Evolutionary conservation across 2,329 filamentous ascomycete genomes (phyloP), one percentile per base, ranked within the genome.

Genomic region (Trichoderma cornu-damae): DNA sequence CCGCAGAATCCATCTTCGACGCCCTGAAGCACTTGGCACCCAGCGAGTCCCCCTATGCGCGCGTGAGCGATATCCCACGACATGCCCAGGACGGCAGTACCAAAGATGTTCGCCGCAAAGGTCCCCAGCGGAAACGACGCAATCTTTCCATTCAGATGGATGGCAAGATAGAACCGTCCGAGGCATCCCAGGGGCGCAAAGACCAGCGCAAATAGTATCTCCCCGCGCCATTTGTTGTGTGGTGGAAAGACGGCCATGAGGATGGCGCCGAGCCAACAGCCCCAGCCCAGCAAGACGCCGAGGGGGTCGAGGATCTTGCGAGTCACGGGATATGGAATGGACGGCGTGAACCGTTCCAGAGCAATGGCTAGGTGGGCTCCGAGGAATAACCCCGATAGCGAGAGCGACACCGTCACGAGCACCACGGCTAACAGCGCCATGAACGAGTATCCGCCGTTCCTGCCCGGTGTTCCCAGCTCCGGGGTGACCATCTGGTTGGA

Each of bases 101-200:
- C 93, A 12, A 87, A 69, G 4, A 95, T 77, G 66, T 97, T 97
- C 26, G 88, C 90, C 0, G 76, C 73, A 65, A 96, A 96, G 0
- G 93, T 97, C 2, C 93, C 93, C 0, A 96, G 70, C 0, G 93
- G 93, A 63, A 96, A 96, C 0, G 79, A 74, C 0, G 83, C 70
- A 0, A 84, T 63, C 18, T 82, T 77, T 0, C 80, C 75, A 65
- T 96, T 96, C n/a, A 96, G 79, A 22, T 76, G 70, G 6, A 88
- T 68, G 0, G 88, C 88, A 1, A 82, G 71, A 68, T 90, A 92
- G 73, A 89, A 96, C 3, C 93, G 82, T 0, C 80, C 68, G 0
- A 96, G 72, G 63, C 88, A 92, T 0, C 93, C 93, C 0, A 90
- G 63, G 0, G 93, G 93, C 1, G 90, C 88, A 65, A 96, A 94